Evolutionary conservation across 208 protist species (phyloP), one percentile per base, ranked within the genome.

Genomic region (Balamuthia mandrillaris): DNA sequence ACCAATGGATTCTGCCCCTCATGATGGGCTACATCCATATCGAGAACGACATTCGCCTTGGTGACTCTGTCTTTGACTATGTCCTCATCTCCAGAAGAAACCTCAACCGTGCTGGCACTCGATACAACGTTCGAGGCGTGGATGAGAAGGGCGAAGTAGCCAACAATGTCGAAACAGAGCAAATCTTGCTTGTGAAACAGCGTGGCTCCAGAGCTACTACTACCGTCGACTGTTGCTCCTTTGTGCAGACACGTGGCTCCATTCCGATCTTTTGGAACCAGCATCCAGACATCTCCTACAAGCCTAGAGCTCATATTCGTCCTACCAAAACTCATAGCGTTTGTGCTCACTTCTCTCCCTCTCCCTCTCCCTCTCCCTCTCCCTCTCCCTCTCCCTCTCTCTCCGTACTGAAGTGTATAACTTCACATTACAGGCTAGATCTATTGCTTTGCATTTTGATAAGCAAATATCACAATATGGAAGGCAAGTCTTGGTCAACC

Each of bases 151-250:
- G 92, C 37, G 37, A 91, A 56, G 82, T 90, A 3, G 90, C 93
- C 33, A 95, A 95, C 68, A 94, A 89, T 79, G 91, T 89, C 52
- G 93, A 94, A 44, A 94, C 91, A 7, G 93, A 95, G 88, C 92
- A 95, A 39, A 56, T 94, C 1, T 45, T 54, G 49, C 21, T 54
- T 54, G 49, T 54, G 49, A 21, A 21, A 51, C n/a, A n/a, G n/a
- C n/a, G n/a, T n/a, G 18, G 45, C 1, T 54, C 65, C 9, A n/a
- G n/a, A n/a, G n/a, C n/a, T n/a, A n/a, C n/a, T n/a, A n/a, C n/a
- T n/a, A n/a, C n/a, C n/a, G n/a, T n/a, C n/a, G n/a, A n/a, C n/a
- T n/a, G n/a, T n/a, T n/a, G 49, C 49, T 56, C 49, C n/a, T 56
- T 27, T 56, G 49, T 56, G n/a, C 18, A 27, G 18, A 56, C 49